Base-by-base conservation (phyloP, 169 alveolate genomes). In the Cryptosporidium meleagridis region DNA sequence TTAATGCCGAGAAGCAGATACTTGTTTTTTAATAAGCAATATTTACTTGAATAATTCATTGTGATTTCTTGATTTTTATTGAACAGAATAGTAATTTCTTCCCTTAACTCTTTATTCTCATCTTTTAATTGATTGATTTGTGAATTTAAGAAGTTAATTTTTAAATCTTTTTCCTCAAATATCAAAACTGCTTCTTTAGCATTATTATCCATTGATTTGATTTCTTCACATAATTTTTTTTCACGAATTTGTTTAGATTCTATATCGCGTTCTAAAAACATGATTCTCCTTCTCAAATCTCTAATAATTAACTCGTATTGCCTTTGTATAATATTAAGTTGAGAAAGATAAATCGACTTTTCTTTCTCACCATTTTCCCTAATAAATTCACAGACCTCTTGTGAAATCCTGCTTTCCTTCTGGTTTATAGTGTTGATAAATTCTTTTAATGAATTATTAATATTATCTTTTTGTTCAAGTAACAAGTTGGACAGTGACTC, bases 251-350 rank as follows among this genome's bases (percentile, higher is more conserved):
- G 39, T 62, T 62, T 80, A 21, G 59, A 16, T 39, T 62, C 69
- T 29, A 80, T 8, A 23, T 65, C 75, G 12, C 59, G 72, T 37
- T 80, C 89, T 37, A 80, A 29, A 39, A 62, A 26, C 18, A 48
- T 16, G 41, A 39, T 62, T 29, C 75, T 37, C 44, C 48, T 80
- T 48, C 89, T 80, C 29, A 80, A 80, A 80, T 80, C 89, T 31
- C 89, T 37, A 35, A 80, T 65, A n/a, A 80, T 65, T 18, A 65
- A 26, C 62, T 80, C 89, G 35, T 80, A 80, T 41, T 80, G 89
- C 12, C 31, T 59, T 41, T 80, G 89, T 21, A 80, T 80, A 44
- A 59, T 53, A 18, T 29, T 26, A 3, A 80, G 45, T 26, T 80
- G 89, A 39, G 65, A 62, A 5, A 65, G 23, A 41, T 62, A 48